A percentile compares a stretch with the other conserved stretches of the same genome.
phyloP scores from a whole-genome alignment of 176 grass and related monocot genomes.

The Lolium multiflorum region DNA sequence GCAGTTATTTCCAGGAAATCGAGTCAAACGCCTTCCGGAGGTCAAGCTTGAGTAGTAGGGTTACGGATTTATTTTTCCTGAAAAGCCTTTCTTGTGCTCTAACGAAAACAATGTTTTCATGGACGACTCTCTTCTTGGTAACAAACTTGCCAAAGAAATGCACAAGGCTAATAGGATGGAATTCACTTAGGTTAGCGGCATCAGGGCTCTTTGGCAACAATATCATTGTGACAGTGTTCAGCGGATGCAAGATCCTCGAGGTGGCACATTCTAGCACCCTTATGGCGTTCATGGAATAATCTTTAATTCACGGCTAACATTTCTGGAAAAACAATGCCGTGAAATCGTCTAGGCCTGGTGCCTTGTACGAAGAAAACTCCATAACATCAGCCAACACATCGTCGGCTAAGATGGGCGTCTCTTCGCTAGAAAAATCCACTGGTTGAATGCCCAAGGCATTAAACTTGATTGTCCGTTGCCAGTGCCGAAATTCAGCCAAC shows the following conservation, averaged over 20 bases:
- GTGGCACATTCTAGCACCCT: accelerated
- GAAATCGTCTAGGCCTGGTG: neutral
- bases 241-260: accelerated
- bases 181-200: accelerated
- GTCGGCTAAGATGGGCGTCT: no score
- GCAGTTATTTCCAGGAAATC: neutral
- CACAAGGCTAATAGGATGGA: neutral
- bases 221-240: neutral
- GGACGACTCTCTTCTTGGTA: neutral
- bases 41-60: neutral
- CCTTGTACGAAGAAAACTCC: neutral
- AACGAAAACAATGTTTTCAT: neutral
- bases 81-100: neutral
- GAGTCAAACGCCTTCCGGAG: neutral
- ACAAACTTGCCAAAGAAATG: neutral
- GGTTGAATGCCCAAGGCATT: no score
- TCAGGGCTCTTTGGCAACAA: neutral
- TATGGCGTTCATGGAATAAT: neutral
- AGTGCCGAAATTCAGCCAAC: no score
- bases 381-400: neutral
- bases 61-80: accelerated
- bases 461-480: no score
- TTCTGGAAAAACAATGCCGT: neutral
- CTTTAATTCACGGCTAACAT: neutral
- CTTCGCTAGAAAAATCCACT: no score